Base-by-base conservation (phyloP, 1,284 basidiomycete species). In the Agroathelia rolfsii region DNA sequence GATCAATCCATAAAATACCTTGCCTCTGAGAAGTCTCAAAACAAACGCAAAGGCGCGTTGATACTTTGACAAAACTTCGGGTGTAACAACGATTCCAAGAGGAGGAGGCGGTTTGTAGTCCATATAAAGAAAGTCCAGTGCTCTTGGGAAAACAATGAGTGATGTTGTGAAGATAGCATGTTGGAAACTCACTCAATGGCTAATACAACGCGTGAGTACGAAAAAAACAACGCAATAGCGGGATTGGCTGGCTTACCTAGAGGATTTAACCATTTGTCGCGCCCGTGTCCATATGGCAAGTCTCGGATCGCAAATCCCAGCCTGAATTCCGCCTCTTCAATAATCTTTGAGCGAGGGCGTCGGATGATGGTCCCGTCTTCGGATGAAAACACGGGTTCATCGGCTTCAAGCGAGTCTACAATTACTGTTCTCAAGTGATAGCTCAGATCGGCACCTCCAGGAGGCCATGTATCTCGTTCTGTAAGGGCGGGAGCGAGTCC, bases 101-200 rank as follows among this genome's bases (percentile, higher is more conserved):
- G 84, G 71, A 14, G 65, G 62, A 1, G 86, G 84, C 9, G 85
- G 76, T 42, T 79, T 80, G 54, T 92, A 93, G 40, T 86, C 76
- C 59, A 92, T 75, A 49, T 85, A 86, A 11, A 93, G 55, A 46
- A 90, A 93, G 53, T 92, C 88, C 24, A 92, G 55, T 6, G 88
- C 85, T 53, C 83, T 82, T n/a, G n/a, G 37, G 11, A 34, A 41
- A 19, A 39, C 27, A 24, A 38, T 49, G 12, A 44, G 34, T 35
- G n/a, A n/a, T n/a, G n/a, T n/a, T n/a, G 13, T 23, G 13, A 17
- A 21, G 8, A n/a, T 20, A 10, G 23, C 27, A 24, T 32, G 9
- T 5, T n/a, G n/a, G n/a, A n/a, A 15, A 53, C 74, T 34, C 49
- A 76, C 75, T 83, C 70, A 21, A 78, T 72, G 16, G 64, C 72